phyloP scores from a whole-genome alignment of 2,329 filamentous ascomycete species.

The Apiospora arundinis region DNA sequence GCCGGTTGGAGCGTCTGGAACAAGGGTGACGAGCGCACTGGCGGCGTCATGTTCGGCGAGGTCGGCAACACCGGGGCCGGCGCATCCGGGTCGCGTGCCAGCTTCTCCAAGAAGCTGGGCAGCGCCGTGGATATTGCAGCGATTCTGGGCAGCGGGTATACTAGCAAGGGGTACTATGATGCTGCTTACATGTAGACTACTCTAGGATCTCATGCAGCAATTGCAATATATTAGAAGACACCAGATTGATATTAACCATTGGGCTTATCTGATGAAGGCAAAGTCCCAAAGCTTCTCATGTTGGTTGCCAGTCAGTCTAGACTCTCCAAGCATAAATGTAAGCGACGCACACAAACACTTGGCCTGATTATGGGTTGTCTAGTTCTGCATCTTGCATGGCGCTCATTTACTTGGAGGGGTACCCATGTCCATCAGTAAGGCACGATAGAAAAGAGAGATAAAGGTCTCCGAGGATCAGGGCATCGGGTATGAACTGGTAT shows the following conservation, averaged over 20 bases:
- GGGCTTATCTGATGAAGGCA: too few relatives aligned
- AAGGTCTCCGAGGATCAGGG: background rate
- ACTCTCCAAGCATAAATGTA: background rate
- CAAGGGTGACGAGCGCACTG: conserved; percentile 50
- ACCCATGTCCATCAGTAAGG: too few relatives aligned
- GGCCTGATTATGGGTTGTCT: too few relatives aligned
- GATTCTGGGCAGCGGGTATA: conserved; percentile 31
- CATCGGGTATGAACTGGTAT: background rate
- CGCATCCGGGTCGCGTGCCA: conserved; percentile 57
- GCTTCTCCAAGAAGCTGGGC: conserved; percentile 45
- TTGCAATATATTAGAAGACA: background rate
- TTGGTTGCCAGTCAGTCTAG: too few relatives aligned
- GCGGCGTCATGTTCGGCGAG: conserved; percentile 62
- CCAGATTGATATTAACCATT: background rate
- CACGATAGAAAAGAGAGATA: background rate
- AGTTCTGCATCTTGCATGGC: too few relatives aligned
- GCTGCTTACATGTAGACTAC: conserved; percentile 27
- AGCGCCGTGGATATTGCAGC: conserved; percentile 41
- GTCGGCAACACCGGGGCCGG: conserved; percentile 65
- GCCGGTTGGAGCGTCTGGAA: conserved; percentile 66
- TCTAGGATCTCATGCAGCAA: too few relatives aligned
- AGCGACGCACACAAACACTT: background rate
- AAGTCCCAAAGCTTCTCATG: too few relatives aligned
- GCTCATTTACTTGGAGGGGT: too few relatives aligned
- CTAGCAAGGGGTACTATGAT: conserved; percentile 31